phyloP scores from a whole-genome alignment of 1,139 yeast species.

The Saccharomyces hybrid region DNA sequence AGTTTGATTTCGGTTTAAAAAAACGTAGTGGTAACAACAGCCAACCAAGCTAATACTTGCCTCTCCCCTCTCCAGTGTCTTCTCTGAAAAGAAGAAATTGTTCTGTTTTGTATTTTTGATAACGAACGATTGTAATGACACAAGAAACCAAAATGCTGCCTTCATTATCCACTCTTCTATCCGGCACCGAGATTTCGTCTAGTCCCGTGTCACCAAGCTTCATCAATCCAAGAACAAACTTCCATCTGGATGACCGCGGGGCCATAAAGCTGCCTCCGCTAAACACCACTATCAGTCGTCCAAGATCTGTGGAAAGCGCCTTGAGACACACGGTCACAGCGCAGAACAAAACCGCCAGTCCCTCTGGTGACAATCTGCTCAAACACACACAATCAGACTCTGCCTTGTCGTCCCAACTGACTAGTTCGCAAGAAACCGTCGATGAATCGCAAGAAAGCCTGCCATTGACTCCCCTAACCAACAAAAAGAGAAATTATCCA shows the following conservation, averaged over 20 bases:
- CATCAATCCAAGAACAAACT: conserved; percentile 7
- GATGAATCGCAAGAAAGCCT: not conserved
- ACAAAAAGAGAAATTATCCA: not conserved
- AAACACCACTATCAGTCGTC: conserved; percentile 10
- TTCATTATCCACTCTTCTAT: conserved; percentile 10
- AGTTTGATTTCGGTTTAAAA: not conserved
- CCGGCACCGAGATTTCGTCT: conserved; percentile 5
- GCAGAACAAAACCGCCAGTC: not conserved
- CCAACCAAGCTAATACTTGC: not conserved
- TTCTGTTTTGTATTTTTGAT: not conserved
- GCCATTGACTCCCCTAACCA: not conserved
- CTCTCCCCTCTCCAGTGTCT: too few species aligned
- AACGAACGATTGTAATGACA: not conserved
- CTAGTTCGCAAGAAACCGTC: not conserved
- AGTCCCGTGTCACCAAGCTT: conserved; percentile 10
- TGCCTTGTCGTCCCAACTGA: not conserved
- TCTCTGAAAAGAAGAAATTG: not conserved
- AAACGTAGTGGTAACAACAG: not conserved
- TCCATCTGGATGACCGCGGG: conserved; percentile 12
- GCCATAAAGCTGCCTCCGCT: conserved; percentile 5
- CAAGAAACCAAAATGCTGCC: conserved; percentile 5
- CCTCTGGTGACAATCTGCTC: not conserved
- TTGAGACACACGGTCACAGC: conserved; percentile 17
- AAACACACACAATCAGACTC: not conserved
- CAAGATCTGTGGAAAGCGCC: conserved; percentile 23